A percentile compares a stretch with the other conserved stretches of the same genome.
These are phyloP conservation scores for Torulaspora globosa DNA, from an alignment of 1,139 yeast species.

Conservation along the genomic window DNA sequence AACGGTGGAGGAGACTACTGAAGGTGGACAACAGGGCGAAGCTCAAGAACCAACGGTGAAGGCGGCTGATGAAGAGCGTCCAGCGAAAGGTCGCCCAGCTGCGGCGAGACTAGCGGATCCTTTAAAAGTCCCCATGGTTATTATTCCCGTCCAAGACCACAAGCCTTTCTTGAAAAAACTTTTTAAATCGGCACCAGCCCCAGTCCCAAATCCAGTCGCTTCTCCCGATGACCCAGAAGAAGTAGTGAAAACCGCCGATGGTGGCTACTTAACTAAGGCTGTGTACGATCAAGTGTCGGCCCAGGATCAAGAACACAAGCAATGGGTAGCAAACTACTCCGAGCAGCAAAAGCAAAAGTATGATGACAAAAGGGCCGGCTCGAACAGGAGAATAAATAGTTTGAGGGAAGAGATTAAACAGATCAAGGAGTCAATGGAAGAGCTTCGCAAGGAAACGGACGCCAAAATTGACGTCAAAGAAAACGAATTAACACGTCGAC, in stretches of 20 bases:
- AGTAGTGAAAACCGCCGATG: conserved; percentile 28
- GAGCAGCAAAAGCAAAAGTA: conserved; percentile 19
- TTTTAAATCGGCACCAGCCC: conserved; percentile 7
- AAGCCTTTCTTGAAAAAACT: conserved; percentile 8
- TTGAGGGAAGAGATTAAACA: conserved; percentile 25
- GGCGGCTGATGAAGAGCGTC: not conserved
- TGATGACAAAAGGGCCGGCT: conserved; percentile 22
- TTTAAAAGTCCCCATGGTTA: conserved; percentile 24
- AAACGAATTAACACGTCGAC: conserved; percentile 22
- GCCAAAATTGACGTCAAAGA: conserved; percentile 30
- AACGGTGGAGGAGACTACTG: too few species aligned
- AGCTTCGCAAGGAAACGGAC: conserved; percentile 25
- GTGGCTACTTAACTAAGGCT: conserved; percentile 32
- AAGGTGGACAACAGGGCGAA: not conserved
- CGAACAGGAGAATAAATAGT: conserved; percentile 21
- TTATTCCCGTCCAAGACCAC: conserved; percentile 12
- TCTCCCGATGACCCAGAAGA: conserved; percentile 34
- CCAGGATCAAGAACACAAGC: conserved; percentile 24
- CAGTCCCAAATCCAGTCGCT: conserved; percentile 26
- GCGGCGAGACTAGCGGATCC: conserved; percentile 12
- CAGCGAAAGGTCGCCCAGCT: not conserved
- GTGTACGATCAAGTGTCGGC: conserved; percentile 31
- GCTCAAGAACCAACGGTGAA: not conserved
- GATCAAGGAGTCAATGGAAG: conserved; percentile 25
- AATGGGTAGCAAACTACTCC: conserved; percentile 21